phyloP scores from a whole-genome alignment of 768 basidiomycete genomes.

The Tricholoma sp. region DNA sequence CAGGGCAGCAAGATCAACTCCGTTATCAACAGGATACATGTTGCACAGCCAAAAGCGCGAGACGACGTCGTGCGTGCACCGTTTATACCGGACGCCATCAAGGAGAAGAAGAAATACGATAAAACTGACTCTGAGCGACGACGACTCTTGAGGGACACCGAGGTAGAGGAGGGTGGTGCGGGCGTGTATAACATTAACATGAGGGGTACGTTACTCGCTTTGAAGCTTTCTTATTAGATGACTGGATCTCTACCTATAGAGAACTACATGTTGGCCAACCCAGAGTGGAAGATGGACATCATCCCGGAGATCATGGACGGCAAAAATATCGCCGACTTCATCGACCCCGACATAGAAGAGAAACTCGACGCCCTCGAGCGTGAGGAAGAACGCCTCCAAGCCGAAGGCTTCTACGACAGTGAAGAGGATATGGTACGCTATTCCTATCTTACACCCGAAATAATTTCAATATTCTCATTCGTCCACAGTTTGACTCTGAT shows the following conservation, averaged over 20 bases:
- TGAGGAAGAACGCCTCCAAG: slow-evolving; percentile 91
- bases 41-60: slow-evolving; percentile 84
- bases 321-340: slow-evolving; percentile 98
- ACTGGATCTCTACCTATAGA: slow-evolving; percentile 43
- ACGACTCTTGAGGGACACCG: slow-evolving; percentile 73
- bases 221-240: background rate
- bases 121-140: slow-evolving; percentile 78
- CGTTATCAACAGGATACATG: slow-evolving; percentile 93
- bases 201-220: slow-evolving; percentile 56
- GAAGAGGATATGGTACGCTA: slow-evolving; percentile 77
- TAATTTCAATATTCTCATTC: background rate
- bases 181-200: slow-evolving; percentile 90
- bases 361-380: slow-evolving; percentile 96
- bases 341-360: slow-evolving; percentile 95
- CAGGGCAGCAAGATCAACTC: slow-evolving; percentile 91
- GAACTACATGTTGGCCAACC: slow-evolving; percentile 83
- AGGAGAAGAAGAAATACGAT: slow-evolving; percentile 77
- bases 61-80: slow-evolving; percentile 87
- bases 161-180: slow-evolving; percentile 82
- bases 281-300: slow-evolving; percentile 92
- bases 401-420: slow-evolving; percentile 91
- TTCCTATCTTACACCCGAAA: background rate
- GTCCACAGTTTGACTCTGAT: slow-evolving; percentile 52
- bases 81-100: slow-evolving; percentile 84
- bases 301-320: slow-evolving; percentile 99